Base-by-base conservation (phyloP, 2,329 filamentous ascomycete species). In the Zymoseptoria tritici region DNA sequence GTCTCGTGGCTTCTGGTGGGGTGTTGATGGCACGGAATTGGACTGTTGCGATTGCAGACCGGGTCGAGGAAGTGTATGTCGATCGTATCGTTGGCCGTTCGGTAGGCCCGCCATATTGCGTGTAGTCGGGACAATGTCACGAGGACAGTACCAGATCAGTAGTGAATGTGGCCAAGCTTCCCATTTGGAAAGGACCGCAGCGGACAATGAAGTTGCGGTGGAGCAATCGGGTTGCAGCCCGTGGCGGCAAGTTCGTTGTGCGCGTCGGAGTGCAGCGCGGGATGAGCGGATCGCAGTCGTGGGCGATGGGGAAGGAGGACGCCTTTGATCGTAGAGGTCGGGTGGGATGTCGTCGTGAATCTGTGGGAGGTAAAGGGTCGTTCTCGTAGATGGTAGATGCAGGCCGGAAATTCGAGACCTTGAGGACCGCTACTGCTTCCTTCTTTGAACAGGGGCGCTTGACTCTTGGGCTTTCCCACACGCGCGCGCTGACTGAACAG, bases 21-120 rank as follows among this genome's bases (percentile, higher is more conserved):
- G 94, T 2, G 93, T 97, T 1, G 93, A 95, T 1, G 93, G 93
- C 54, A 97, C 90, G 8, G 93, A 97, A 72, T 83, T 96, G 22
- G 93, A 95, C 72, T 95, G 84, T 56, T 85, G 85, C 22, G 70
- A 66, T 26, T 68, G 60, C 22, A 70, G 57, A 31, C 54, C 59
- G 11, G 61, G 61, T n/a, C 65, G 66, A 52, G 70, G 65, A 57
- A 68, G 65, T 53, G 66, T 55, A 51, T 64, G 67, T 24, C 61
- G 62, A 55, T 66, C 65, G 53, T 66, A 62, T 54, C 64, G 57
- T 29, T 64, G 62, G 56, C 61, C 61, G 55, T 64, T 60, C 46
- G 63, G 61, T 21, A 64, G 60, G 55, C 62, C 64, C 22, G 64
- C 64, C 64, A 66, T 66, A 50, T 58, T 57, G 60, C 7, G 26